These are phyloP conservation scores for Actinomortierella ambigua DNA, from an alignment of 371 early-diverging fungal species.

Conservation along the genomic window DNA sequence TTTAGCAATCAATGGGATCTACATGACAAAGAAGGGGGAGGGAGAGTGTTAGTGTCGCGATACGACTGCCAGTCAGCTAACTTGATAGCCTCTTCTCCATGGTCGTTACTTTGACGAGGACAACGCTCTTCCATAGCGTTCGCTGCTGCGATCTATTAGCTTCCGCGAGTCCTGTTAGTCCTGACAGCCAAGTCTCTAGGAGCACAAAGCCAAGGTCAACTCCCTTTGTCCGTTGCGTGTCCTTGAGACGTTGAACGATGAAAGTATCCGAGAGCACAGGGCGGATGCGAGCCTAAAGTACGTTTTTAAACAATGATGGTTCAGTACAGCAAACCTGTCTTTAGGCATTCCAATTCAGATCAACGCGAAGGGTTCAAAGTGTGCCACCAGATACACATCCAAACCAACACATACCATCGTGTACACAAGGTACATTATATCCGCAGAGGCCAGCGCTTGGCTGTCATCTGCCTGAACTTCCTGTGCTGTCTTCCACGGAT, in stretches of 20 bases:
- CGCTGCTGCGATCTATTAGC: slow-evolving; percentile 23
- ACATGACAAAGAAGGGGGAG: no score
- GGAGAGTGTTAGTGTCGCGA: no score
- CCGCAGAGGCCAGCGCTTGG: slow-evolving; percentile 23
- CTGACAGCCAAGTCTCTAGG: slow-evolving; percentile 38
- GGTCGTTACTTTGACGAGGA: slow-evolving; percentile 32
- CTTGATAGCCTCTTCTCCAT: no score
- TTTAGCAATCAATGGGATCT: no score
- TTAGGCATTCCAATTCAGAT: no score
- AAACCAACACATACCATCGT: slow-evolving; percentile 15
- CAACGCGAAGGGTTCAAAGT: no score
- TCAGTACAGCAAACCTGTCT: no score
- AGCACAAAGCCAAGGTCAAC: slow-evolving; percentile 30
- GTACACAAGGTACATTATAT: slow-evolving; percentile 33
- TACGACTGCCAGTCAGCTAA: no score
- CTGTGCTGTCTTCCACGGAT: no score
- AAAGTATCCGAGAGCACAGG: slow-evolving; percentile 25
- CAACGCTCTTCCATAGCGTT: slow-evolving; percentile 35
- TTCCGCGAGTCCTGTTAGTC: slow-evolving; percentile 37
- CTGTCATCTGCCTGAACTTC: no score
- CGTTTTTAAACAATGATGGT: background rate
- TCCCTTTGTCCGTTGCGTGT: slow-evolving; percentile 26
- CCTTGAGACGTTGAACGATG: slow-evolving; percentile 36
- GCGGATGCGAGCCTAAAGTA: slow-evolving; percentile 29
- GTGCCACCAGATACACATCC: no score